A percentile compares a stretch with the other conserved stretches of the same genome.
phyloP scores from a whole-genome alignment of 495 filamentous ascomycete species.

The Talaromyces liani region DNA sequence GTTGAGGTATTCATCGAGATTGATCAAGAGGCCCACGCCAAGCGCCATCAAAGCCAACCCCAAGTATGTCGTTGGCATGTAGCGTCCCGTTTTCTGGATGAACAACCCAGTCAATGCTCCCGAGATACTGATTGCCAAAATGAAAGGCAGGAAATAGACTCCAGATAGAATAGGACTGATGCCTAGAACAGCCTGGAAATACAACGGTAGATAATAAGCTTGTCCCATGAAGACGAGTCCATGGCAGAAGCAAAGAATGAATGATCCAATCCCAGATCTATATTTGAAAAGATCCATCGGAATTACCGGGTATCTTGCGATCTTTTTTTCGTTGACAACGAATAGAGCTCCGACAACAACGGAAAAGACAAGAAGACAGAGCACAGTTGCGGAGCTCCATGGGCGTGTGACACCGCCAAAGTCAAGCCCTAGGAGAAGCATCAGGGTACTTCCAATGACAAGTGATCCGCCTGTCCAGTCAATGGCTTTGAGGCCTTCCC shows the following conservation, averaged over 20 bases:
- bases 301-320: slow-evolving; percentile 71
- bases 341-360: slow-evolving; percentile 54
- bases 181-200: slow-evolving; percentile 52
- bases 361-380: slow-evolving; percentile 72
- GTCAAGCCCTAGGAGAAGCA: slow-evolving; percentile 64
- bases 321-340: slow-evolving; percentile 57
- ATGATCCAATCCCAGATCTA: slow-evolving; percentile 35
- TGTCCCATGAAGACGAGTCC: slow-evolving; percentile 35
- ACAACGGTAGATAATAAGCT: slow-evolving; percentile 47
- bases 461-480: slow-evolving; percentile 59
- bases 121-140: slow-evolving; percentile 50
- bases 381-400: slow-evolving; percentile 59
- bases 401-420: slow-evolving; percentile 58
- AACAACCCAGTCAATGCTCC: slow-evolving; percentile 40
- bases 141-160: slow-evolving; percentile 64
- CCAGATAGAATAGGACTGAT: slow-evolving; percentile 59
- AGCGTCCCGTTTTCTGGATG: slow-evolving; percentile 46
- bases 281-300: slow-evolving; percentile 57
- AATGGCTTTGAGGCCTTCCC: slow-evolving; percentile 56
- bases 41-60: slow-evolving; percentile 53
- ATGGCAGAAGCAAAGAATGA: slow-evolving; percentile 31
- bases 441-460: slow-evolving; percentile 57
- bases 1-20: slow-evolving; percentile 39
- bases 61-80: slow-evolving; percentile 43
- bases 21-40: slow-evolving; percentile 58